phyloP scores from a whole-genome alignment of 305 asterid species.

The Solanum aculeatissimum region DNA sequence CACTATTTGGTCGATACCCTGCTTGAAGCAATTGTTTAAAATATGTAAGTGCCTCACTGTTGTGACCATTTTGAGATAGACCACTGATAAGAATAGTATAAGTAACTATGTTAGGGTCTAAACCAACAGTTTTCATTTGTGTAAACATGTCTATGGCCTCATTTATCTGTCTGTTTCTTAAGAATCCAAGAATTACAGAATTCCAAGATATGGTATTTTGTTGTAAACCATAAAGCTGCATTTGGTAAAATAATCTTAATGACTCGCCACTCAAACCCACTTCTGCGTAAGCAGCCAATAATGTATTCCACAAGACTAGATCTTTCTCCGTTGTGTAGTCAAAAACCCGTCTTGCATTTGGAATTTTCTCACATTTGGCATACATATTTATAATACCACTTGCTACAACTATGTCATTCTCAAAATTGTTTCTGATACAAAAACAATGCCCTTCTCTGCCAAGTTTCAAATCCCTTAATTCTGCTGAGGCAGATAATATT shows the following conservation, averaged over 20 bases:
- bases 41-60: slow-evolving; percentile 7
- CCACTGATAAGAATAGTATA: slow-evolving; percentile 19
- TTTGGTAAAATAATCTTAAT: slow-evolving; percentile 13
- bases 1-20: slow-evolving; percentile 11
- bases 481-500: slow-evolving; percentile 9
- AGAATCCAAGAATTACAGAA: slow-evolving; percentile 15
- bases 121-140: slow-evolving; percentile 10
- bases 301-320: slow-evolving; percentile 19
- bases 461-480: slow-evolving; percentile 10
- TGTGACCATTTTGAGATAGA: slow-evolving; percentile 8
- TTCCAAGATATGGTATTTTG: slow-evolving; percentile 21
- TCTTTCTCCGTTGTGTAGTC: slow-evolving; percentile 5
- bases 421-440: slow-evolving; percentile 8
- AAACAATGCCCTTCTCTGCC: slow-evolving; percentile 19
- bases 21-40: slow-evolving; percentile 10
- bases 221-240: slow-evolving; percentile 16
- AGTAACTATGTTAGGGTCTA: slow-evolving; percentile 12
- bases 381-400: slow-evolving; percentile 17
- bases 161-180: slow-evolving; percentile 13
- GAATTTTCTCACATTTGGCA: slow-evolving; percentile 15
- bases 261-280: slow-evolving; percentile 14
- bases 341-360: slow-evolving; percentile 16
- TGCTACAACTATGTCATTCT: slow-evolving; percentile 6
- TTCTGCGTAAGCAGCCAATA: slow-evolving; percentile 19
- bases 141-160: slow-evolving; percentile 15